Percentiles rank a stretch among this genome's conserved stretches.
These are phyloP conservation scores for Tripterygium wilfordii DNA, from an alignment of 177 flowering plant genomes.

Conservation along the genomic window DNA sequence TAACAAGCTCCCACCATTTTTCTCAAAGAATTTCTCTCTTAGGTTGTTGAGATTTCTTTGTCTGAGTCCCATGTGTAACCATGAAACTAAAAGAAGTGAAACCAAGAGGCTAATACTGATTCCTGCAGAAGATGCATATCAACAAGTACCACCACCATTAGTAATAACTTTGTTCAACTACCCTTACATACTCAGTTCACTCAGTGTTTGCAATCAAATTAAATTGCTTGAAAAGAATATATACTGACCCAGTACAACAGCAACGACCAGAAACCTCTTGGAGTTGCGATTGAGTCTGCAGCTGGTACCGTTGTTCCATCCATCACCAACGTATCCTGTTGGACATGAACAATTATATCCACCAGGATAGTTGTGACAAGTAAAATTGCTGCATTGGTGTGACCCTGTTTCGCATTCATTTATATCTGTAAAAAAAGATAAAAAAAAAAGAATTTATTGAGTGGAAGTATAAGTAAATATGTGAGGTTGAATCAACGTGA, in stretches of 20 bases:
- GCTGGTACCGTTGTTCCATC: constrained; percentile 12
- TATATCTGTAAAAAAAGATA: constrained; percentile 7
- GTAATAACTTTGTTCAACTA: too few relatives aligned
- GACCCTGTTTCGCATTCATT: constrained; percentile 11
- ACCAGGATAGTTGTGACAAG: too few relatives aligned
- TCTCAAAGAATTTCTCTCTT: constrained; percentile 5
- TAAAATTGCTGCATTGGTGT: constrained; percentile 1
- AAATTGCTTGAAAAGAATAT: too few relatives aligned
- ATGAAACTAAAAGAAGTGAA: neutral
- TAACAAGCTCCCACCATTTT: constrained; percentile 14
- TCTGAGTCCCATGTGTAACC: neutral
- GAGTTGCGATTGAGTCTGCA: constrained; percentile 6
- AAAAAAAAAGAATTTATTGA: neutral
- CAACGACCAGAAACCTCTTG: neutral
- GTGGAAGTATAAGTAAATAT: neutral
- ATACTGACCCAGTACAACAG: neutral
- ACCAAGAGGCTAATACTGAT: neutral
- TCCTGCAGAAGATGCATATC: too few relatives aligned
- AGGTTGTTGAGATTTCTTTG: constrained; percentile 5
- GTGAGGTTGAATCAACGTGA: too few relatives aligned
- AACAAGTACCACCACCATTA: too few relatives aligned
- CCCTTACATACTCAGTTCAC: too few relatives aligned
- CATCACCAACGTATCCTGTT: constrained; percentile 18
- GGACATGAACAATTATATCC: constrained; percentile 22
- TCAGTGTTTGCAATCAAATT: too few relatives aligned